These are phyloP conservation scores for Malus orientalis DNA, from an alignment of 306 rosid genomes.

Conservation along the genomic window DNA sequence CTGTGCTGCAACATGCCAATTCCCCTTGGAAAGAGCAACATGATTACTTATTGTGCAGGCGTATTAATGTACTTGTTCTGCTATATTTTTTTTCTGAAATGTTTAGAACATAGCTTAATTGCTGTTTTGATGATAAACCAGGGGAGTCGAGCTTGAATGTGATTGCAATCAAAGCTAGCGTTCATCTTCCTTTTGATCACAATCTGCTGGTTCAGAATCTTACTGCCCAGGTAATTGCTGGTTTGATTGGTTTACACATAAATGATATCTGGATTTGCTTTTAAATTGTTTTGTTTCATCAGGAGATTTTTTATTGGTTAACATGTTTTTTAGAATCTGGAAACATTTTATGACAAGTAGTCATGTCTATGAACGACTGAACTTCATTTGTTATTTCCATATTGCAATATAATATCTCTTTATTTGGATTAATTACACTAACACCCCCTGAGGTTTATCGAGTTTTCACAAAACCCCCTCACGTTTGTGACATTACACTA, in stretches of 20 bases:
- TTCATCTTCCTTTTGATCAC: slow-evolving; percentile 82
- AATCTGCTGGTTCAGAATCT: slow-evolving; percentile 76
- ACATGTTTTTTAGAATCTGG: neutral
- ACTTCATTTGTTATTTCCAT: neutral
- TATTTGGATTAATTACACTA: neutral
- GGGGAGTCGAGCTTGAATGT: slow-evolving; percentile 71
- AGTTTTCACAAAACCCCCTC: no score
- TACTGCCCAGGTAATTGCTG: slow-evolving; percentile 58
- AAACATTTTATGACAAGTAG: neutral
- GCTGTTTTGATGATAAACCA: slow-evolving; percentile 37
- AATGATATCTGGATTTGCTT: neutral
- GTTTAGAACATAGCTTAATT: slow-evolving; percentile 15
- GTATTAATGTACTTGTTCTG: neutral
- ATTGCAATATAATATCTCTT: neutral
- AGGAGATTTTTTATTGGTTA: neutral
- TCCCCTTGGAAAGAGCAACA: neutral
- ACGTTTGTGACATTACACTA: no score
- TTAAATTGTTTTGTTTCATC: neutral
- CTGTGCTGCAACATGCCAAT: neutral
- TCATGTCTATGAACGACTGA: neutral
- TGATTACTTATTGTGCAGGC: neutral
- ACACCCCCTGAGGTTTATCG: no score
- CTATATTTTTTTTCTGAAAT: neutral
- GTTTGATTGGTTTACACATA: neutral
- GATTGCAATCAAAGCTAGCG: slow-evolving; percentile 73